Evolutionary conservation across 2,329 filamentous ascomycete genomes (phyloP), one percentile per base, ranked within the genome.

Genomic region (Alternaria infectoria): DNA sequence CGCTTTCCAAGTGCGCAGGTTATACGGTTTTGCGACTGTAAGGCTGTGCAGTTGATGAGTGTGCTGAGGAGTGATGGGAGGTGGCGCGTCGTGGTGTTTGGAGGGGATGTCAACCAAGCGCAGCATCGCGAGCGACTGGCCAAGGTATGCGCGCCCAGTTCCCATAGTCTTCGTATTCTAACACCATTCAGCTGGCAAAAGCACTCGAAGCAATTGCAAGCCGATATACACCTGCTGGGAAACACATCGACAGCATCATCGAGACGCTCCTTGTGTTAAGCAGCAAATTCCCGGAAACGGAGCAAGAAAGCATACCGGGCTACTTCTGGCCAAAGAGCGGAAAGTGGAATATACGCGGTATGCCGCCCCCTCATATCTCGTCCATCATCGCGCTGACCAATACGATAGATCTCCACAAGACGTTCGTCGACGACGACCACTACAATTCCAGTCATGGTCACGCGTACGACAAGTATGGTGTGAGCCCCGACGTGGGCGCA

Each of bases 1-100:
- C 73, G 84, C 28, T 78, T 86, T 40, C 84, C 83, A 0, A 89
- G 83, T 60, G 83, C 86, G 0, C 87, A 87, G 69, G 86, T 90
- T 0, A 84, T 90, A 17, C 80, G 88, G 6, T 85, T 86, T 61
- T 86, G 85, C 49, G 88, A 91, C 68, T 88, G 87, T 2, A 86
- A 84, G 62, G 82, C 86, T 0, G 77, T 89, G 77, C 87, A 86
- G 61, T 70, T 87, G 21, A 80, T 82, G 58, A 77, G 77, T 52
- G 81, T 84, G 1, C 65, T 90, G 43, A 83, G 80, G 17, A 84
- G 87, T 2, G 83, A 86, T 75, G 83, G 85, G 2, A 70, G 84
- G 19, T 87, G 85, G 85, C 75, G 85, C 4, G 65, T 86, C 9
- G 76, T 86, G n/a, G 75, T 84, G 0, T 87, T 87, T 65, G 77